Evolutionary conservation across 1,284 basidiomycete genomes (phyloP).

Genomic region (Coniferiporia weirii): DNA sequence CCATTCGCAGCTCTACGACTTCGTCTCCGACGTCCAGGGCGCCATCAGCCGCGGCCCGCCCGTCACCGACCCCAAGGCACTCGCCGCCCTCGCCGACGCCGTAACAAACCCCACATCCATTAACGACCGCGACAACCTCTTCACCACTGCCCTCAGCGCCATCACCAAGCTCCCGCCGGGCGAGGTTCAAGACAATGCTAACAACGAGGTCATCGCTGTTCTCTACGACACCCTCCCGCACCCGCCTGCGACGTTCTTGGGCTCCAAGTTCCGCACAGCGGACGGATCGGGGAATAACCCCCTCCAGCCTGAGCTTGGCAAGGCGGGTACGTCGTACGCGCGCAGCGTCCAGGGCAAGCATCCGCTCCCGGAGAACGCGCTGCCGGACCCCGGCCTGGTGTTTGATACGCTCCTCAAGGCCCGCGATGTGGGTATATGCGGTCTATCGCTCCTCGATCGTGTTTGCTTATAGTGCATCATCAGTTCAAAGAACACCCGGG

Average conservation of each 20-base stretch:
- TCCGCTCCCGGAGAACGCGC: slow-evolving; percentile 27
- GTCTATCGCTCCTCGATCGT: no score
- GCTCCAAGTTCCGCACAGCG: slow-evolving; percentile 32
- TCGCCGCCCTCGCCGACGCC: slow-evolving; percentile 21
- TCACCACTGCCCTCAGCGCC: slow-evolving; percentile 28
- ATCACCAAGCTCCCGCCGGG: slow-evolving; percentile 28
- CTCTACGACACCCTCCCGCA: slow-evolving; percentile 47
- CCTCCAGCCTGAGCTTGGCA: slow-evolving; percentile 36
- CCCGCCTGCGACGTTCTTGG: slow-evolving; percentile 40
- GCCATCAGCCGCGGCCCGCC: slow-evolving; percentile 13
- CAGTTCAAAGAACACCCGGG: slow-evolving; percentile 34
- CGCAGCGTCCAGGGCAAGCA: slow-evolving; percentile 36
- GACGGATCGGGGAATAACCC: slow-evolving; percentile 41
- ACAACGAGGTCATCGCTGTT: slow-evolving; percentile 25
- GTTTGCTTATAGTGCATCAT: no score
- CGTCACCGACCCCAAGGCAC: slow-evolving; percentile 13
- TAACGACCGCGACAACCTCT: slow-evolving; percentile 33
- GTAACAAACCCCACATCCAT: slow-evolving; percentile 28
- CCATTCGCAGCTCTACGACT: slow-evolving; percentile 15
- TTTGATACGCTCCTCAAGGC: slow-evolving; percentile 45
- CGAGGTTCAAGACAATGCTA: slow-evolving; percentile 21
- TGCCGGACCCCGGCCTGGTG: slow-evolving; percentile 45
- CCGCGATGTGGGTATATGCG: slow-evolving; percentile 25
- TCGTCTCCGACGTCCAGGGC: slow-evolving; percentile 12
- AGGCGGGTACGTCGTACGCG: slow-evolving; percentile 40